Percentiles rank a stretch among this genome's conserved stretches.
Conservation (phyloP, 176 grass and related monocot genomes). For the Ensete ventricosum region DNA sequence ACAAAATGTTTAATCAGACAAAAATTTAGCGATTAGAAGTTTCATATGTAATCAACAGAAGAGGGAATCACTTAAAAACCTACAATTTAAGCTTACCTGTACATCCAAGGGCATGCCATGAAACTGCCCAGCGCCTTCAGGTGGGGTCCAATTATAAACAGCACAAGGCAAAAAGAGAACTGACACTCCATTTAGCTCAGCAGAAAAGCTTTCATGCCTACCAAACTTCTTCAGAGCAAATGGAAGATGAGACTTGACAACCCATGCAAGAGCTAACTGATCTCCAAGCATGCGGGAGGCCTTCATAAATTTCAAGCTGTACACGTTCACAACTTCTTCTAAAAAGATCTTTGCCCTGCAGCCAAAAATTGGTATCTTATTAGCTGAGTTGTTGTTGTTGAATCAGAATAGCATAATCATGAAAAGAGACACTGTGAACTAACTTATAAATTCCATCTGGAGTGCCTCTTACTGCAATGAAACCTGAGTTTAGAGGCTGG, state of each 20-base stretch:
- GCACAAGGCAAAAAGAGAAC: slow-evolving; percentile 88
- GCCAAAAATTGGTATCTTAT: not conserved
- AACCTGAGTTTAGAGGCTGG: slow-evolving; percentile 89
- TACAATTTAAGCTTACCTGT: slow-evolving; percentile 38
- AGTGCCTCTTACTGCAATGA: slow-evolving; percentile 78
- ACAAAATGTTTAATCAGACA: not conserved
- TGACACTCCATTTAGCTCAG: slow-evolving; percentile 54
- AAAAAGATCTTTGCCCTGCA: slow-evolving; percentile 70
- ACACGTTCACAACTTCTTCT: slow-evolving; percentile 61
- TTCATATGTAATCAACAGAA: not conserved
- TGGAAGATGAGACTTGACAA: slow-evolving; percentile 71
- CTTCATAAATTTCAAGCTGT: slow-evolving; percentile 52
- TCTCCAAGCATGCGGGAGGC: slow-evolving; percentile 80
- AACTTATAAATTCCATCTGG: slow-evolving; percentile 62
- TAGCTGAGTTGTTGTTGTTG: not conserved
- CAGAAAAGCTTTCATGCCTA: slow-evolving; percentile 56
- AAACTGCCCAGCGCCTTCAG: slow-evolving; percentile 87
- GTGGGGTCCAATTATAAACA: slow-evolving; percentile 89
- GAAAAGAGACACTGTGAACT: slow-evolving; percentile 14
- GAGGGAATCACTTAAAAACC: too few species aligned
- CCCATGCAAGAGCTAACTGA: slow-evolving; percentile 76
- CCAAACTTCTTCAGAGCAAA: slow-evolving; percentile 52
- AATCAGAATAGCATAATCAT: not conserved
- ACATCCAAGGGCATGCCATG: slow-evolving; percentile 97
- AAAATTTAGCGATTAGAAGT: not conserved